Base-by-base conservation (phyloP, 2,329 filamentous ascomycete genomes). In the Curvularia sp. region DNA sequence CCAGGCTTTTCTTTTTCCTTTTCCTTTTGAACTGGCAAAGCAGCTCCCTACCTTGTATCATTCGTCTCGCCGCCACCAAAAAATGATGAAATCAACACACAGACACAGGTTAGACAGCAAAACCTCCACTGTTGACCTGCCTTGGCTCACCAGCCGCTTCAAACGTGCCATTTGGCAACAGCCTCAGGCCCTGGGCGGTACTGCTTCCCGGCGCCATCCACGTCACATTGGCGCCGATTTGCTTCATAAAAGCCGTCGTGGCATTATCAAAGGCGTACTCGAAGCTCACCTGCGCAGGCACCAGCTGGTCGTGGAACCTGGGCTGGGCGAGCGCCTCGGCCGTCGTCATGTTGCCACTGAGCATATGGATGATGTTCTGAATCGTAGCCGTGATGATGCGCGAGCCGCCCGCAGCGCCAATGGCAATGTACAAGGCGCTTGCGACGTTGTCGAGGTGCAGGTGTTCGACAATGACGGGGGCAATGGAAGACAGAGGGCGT, bases 351-450 rank as follows among this genome's bases (percentile, higher is more conserved):
- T 81, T 80, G 61, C 86, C 83, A 68, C 94, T 89, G 2, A 96
- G 79, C 5, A 91, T 82, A 69, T 92, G 85, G 78, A 91, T 89
- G 5, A 93, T 79, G 38, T 88, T 87, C 72, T 92, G 91, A 7
- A 92, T 83, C 0, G 90, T 93, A 3, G 90, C 80, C 0, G 91
- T 94, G 72, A 93, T 92, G 79, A 97, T 97, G 27, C 91, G 85
- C 19, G 87, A 91, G 3, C 92, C 93, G 30, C 93, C 93, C 0
- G 92, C 91, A 0, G 91, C 89, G 39, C 92, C 92, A 7, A 91
- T 84, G 53, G 87, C 80, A 55, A 90, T 85, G 71, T 88, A 89
- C 1, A 96, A 82, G 0, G 74, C 68, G 23, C 66, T 55, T 8
- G 58, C 57, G 7, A 54, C 23, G 61, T 55, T 1, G 80, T 83